These are phyloP conservation scores for Fusarium lyarnte DNA, from an alignment of 2,329 filamentous ascomycete species.

Conservation along the genomic window DNA sequence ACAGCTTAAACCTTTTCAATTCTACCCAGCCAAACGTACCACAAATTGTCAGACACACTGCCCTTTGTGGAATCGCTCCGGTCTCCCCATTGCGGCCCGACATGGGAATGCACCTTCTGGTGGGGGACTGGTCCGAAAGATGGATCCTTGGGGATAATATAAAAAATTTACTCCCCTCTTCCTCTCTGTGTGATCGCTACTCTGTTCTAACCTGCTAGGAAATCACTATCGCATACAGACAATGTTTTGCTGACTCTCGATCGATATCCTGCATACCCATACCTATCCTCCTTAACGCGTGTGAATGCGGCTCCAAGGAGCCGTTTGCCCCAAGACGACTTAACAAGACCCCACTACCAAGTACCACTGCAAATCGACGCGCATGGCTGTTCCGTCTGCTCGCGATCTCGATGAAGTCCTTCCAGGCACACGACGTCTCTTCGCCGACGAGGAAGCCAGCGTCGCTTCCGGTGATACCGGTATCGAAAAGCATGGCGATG, in stretches of 20 bases:
- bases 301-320: constrained; percentile 37
- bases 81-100: constrained; percentile 36
- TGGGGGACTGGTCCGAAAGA: constrained; percentile 12
- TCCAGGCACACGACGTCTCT: constrained; percentile 45
- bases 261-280: constrained; percentile 22
- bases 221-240: constrained; percentile 1
- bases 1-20: constrained; percentile 16
- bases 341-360: constrained; percentile 3
- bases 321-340: constrained; percentile 24
- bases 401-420: constrained; percentile 40
- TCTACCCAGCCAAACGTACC: constrained; percentile 13
- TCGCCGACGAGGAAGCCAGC: constrained; percentile 42
- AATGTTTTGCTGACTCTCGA: constrained; percentile 37
- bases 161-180: constrained; percentile 11
- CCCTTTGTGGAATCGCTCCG: constrained; percentile 28
- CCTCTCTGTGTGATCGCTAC: neutral
- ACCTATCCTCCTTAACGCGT: constrained; percentile 34
- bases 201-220: neutral
- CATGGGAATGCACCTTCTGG: constrained; percentile 9
- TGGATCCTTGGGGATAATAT: constrained; percentile 20
- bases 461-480: constrained; percentile 33
- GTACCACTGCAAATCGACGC: constrained; percentile 3
- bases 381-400: constrained; percentile 35
- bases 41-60: constrained; percentile 21
- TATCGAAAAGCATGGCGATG: constrained; percentile 51